Evolutionary conservation across 2,329 filamentous ascomycete genomes (phyloP).

Genomic region (Apiospora sp.): DNA sequence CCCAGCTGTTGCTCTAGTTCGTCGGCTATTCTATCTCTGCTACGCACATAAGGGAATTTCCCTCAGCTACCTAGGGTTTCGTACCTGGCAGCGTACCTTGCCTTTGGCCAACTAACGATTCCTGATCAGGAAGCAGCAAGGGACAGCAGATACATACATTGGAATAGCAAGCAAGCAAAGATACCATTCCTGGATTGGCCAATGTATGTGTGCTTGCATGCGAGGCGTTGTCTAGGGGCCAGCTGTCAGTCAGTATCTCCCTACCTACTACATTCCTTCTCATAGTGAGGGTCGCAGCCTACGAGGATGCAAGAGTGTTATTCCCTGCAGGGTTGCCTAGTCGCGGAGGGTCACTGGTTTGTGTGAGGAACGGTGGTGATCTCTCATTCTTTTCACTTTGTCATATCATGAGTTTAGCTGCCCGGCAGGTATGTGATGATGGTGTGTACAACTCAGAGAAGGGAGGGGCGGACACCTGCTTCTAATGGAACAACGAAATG

Average conservation of each 20-base stretch:
- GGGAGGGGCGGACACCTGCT: background rate
- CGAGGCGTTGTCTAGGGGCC: background rate
- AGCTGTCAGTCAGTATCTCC: background rate
- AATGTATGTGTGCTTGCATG: background rate
- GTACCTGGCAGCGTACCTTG: conserved; percentile 1
- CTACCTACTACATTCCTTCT: background rate
- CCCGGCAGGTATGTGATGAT: background rate
- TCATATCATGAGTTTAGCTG: background rate
- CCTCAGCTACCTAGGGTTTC: background rate
- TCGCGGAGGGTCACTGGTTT: background rate
- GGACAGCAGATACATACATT: background rate
- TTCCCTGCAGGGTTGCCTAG: background rate
- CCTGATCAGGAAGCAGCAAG: conserved; percentile 12
- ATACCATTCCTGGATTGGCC: no score
- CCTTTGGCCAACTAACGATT: background rate
- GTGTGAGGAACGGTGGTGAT: background rate
- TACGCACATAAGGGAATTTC: background rate
- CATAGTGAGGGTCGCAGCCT: background rate
- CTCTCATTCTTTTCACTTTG: background rate
- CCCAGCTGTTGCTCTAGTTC: background rate
- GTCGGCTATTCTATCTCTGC: background rate
- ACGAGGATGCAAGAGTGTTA: background rate
- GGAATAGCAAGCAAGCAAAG: no score
- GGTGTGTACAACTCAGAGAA: background rate
- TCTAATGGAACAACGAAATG: background rate